A percentile compares a stretch with the other conserved stretches of the same genome.
Evolutionary conservation across 129 eudicot genomes (phyloP).

Genomic region (Flaveria linearis): DNA sequence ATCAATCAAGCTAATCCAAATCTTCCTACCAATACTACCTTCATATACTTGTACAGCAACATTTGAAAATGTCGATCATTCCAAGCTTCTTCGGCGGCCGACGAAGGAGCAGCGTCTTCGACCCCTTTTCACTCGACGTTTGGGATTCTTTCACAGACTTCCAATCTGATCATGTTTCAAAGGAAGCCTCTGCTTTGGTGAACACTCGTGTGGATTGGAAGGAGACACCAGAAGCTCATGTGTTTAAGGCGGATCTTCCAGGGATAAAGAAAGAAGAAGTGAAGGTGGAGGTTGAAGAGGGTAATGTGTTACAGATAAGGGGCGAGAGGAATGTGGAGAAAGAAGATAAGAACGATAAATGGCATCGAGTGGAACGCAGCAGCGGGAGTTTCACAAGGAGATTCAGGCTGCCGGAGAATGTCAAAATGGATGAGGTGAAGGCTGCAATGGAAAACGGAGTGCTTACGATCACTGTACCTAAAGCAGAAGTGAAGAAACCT

Average conservation of each 20-base stretch:
- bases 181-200: conserved; percentile 18
- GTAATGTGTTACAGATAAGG: conserved; percentile 36
- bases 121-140: conserved; percentile 36
- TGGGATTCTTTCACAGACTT: conserved; percentile 45
- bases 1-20: no score
- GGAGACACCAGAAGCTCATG: conserved; percentile 41
- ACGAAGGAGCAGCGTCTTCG: conserved; percentile 25
- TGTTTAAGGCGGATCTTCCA: conserved; percentile 45
- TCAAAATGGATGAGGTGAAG: conserved; percentile 41
- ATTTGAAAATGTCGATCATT: conserved; percentile 38
- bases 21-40: no score
- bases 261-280: conserved; percentile 47
- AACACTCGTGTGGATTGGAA: conserved; percentile 39
- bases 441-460: conserved; percentile 47
- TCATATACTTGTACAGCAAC: neutral
- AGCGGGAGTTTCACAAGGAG: conserved; percentile 47
- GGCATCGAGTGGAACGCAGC: conserved; percentile 21
- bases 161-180: neutral
- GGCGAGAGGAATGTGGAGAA: conserved; percentile 51
- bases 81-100: conserved; percentile 42
- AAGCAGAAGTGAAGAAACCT: conserved; percentile 46
- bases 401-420: conserved; percentile 51
- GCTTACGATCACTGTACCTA: conserved; percentile 42
- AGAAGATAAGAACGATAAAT: conserved; percentile 49
- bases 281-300: conserved; percentile 44